Evolutionary conservation across 2,329 filamentous ascomycete genomes (phyloP).

Genomic region (Fonsecaea monophora): DNA sequence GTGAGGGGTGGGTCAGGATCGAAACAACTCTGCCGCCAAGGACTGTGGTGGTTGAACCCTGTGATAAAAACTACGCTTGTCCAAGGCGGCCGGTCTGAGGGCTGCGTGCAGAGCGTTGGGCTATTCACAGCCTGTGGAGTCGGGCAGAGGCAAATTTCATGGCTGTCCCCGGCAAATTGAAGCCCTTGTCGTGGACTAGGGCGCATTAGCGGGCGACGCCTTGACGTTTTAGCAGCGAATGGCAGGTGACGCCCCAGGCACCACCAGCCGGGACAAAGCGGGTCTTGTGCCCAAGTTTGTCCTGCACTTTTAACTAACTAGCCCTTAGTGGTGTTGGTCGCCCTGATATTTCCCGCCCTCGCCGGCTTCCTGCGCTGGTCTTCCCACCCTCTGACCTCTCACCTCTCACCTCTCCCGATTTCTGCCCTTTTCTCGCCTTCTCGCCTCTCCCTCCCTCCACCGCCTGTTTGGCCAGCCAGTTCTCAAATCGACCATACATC

Average conservation of each 20-base stretch:
- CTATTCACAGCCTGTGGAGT: conserved; percentile 5
- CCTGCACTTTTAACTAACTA: conserved; percentile 6
- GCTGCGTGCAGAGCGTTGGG: conserved; percentile 1
- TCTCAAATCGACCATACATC: conserved; percentile 25
- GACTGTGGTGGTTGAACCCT: not conserved
- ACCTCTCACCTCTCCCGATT: conserved; percentile 5
- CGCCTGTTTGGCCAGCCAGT: conserved; percentile 20
- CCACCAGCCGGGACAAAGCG: conserved; percentile 1
- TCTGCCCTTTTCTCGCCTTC: conserved; percentile 22
- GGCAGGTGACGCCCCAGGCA: not conserved
- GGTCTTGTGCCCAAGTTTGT: conserved; percentile 7
- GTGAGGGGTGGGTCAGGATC: conserved; percentile 11
- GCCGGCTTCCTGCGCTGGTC: conserved; percentile 4
- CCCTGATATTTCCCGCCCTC: conserved; percentile 9
- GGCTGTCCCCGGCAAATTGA: conserved; percentile 22
- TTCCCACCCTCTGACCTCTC: conserved; percentile 1
- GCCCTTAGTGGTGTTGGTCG: not conserved
- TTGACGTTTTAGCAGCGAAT: conserved; percentile 15
- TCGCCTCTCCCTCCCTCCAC: conserved; percentile 21
- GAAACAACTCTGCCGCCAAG: conserved; percentile 4
- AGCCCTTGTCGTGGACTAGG: conserved; percentile 14
- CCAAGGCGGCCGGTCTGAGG: not conserved
- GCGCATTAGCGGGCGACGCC: conserved; percentile 15
- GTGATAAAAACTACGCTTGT: conserved; percentile 17
- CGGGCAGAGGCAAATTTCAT: conserved; percentile 20